These are phyloP conservation scores for Euphorbia tirucalli DNA, from an alignment of 345 rosid species.

Conservation along the genomic window DNA sequence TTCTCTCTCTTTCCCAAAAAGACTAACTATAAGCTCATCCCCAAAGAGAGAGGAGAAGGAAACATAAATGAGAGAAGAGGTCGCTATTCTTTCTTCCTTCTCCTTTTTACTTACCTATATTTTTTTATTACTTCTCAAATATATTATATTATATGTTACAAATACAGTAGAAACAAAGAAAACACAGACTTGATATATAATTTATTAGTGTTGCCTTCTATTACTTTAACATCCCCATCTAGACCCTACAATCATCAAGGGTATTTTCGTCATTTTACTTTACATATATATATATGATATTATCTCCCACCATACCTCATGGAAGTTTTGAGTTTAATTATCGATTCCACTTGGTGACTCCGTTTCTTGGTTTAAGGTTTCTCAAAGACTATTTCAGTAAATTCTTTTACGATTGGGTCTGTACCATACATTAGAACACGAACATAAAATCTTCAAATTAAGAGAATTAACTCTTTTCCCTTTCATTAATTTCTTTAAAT, in stretches of 20 bases:
- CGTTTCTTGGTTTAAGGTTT: too few species aligned
- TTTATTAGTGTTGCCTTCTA: background rate
- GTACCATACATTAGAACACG: too few species aligned
- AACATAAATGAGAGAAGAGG: conserved; percentile 29
- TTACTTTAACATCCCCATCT: conserved; percentile 21
- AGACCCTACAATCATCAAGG: conserved; percentile 9
- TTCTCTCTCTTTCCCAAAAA: conserved; percentile 31
- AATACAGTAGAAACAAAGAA: conserved; percentile 7
- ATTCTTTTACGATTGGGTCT: too few species aligned
- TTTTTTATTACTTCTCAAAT: conserved; percentile 14
- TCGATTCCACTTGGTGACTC: too few species aligned
- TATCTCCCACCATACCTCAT: too few species aligned
- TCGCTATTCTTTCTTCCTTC: conserved; percentile 47
- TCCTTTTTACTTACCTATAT: conserved; percentile 36
- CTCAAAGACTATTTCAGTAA: too few species aligned
- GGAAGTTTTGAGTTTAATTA: too few species aligned
- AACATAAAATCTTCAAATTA: too few species aligned
- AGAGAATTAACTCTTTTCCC: too few species aligned
- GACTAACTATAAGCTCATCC: background rate
- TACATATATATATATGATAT: too few species aligned
- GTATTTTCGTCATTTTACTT: conserved; percentile 3
- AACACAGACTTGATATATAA: conserved; percentile 26
- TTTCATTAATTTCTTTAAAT: too few species aligned
- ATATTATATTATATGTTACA: background rate
- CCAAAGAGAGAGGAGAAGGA: conserved; percentile 26